phyloP scores from a whole-genome alignment of 768 basidiomycete species.

The Boletus bicolor region DNA sequence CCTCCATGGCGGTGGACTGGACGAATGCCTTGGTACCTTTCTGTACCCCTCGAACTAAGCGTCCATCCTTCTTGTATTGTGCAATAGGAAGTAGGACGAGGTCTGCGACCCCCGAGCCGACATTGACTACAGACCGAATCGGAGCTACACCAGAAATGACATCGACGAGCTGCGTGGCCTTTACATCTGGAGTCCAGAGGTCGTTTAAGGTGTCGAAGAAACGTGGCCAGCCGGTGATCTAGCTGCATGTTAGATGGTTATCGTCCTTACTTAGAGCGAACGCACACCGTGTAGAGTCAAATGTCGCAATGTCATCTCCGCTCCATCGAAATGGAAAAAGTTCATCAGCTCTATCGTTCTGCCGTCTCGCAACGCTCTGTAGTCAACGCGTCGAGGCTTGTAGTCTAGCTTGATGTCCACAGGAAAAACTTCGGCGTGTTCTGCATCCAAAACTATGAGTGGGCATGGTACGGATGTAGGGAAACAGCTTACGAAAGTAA shows the following conservation, averaged over 20 bases:
- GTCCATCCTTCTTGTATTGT: constrained; percentile 96
- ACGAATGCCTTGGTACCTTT: constrained; percentile 92
- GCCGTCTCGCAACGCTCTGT: constrained; percentile 84
- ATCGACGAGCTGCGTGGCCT: constrained; percentile 95
- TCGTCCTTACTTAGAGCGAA: constrained; percentile 12
- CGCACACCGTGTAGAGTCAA: constrained; percentile 88
- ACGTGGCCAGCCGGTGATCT: constrained; percentile 93
- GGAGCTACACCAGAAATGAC: constrained; percentile 96
- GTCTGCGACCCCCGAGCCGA: constrained; percentile 95
- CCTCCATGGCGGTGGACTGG: constrained; percentile 92
- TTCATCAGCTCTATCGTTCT: constrained; percentile 98
- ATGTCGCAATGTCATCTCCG: constrained; percentile 96
- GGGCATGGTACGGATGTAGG: constrained; percentile 1
- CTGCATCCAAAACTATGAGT: constrained; percentile 36
- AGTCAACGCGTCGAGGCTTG: constrained; percentile 96
- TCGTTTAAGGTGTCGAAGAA: constrained; percentile 93
- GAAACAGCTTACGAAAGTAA: constrained; percentile 63
- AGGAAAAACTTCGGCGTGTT: constrained; percentile 93
- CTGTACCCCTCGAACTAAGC: constrained; percentile 88
- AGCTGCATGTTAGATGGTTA: constrained; percentile 12
- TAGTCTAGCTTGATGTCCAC: constrained; percentile 96
- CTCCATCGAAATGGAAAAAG: constrained; percentile 99
- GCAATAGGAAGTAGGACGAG: constrained; percentile 93
- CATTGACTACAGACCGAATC: constrained; percentile 94
- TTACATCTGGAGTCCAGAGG: constrained; percentile 98